Conservation (phyloP, 257 asterid species). For the Coffea eugenioides region DNA sequence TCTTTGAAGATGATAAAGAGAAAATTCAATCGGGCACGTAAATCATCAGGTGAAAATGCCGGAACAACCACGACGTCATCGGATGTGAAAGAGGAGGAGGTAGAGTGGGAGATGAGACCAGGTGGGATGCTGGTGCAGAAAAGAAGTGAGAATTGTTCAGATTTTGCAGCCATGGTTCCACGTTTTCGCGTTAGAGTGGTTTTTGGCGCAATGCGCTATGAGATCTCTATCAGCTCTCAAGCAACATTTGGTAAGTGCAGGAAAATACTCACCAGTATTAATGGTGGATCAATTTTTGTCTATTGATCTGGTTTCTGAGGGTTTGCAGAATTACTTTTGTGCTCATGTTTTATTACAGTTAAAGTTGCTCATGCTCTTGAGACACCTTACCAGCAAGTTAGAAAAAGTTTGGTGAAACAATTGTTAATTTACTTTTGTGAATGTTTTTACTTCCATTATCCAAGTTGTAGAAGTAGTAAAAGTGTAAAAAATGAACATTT, state of each 20-base stretch:
- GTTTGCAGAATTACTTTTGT: no score
- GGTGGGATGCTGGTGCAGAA: conserved; percentile 79
- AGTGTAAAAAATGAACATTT: no score
- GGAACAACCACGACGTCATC: conserved; percentile 26
- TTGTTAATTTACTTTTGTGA: no score
- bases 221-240: conserved; percentile 50
- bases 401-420: no score
- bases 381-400: no score
- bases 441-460: no score
- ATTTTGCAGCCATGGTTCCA: conserved; percentile 14
- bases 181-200: conserved; percentile 46
- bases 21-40: conserved; percentile 27
- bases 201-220: conserved; percentile 40
- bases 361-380: no score
- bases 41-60: conserved; percentile 22
- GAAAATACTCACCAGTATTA: no score
- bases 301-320: no score
- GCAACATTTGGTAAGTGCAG: conserved; percentile 49
- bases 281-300: no score
- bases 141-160: conserved; percentile 32
- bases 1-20: conserved; percentile 37
- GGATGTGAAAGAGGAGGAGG: conserved; percentile 31
- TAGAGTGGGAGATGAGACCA: conserved; percentile 67
- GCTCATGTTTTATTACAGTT: no score
- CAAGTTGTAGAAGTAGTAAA: no score